A percentile compares a stretch with the other conserved stretches of the same genome.
phyloP scores from a whole-genome alignment of 1,139 yeast species.

The Debaryomyces nepalensis region DNA sequence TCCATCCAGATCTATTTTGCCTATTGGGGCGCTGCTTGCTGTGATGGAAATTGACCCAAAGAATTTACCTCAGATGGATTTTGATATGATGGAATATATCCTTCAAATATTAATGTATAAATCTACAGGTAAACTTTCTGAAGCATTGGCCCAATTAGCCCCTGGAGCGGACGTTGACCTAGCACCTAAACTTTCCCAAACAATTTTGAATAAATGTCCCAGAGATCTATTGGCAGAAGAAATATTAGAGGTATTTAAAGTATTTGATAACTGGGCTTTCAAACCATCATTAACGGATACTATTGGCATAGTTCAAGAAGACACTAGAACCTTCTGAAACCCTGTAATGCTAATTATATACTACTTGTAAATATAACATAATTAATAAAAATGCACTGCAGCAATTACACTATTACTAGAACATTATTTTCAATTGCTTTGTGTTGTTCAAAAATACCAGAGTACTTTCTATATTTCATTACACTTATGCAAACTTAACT shows the following conservation, averaged over 20 bases:
- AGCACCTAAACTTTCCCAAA: conserved; percentile 35
- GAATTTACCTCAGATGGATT: conserved; percentile 35
- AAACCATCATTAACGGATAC: conserved; percentile 54
- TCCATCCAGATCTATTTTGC: conserved; percentile 28
- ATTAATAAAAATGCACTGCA: too few relatives aligned
- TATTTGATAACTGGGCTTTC: conserved; percentile 81
- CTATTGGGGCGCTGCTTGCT: conserved; percentile 35
- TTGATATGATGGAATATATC: conserved; percentile 69
- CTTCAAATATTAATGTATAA: conserved; percentile 66
- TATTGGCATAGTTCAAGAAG: conserved; percentile 25
- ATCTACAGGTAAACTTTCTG: conserved; percentile 45
- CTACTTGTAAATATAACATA: not conserved
- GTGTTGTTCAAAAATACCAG: too few relatives aligned
- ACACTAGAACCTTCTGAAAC: conserved; percentile 19
- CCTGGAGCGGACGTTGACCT: conserved; percentile 83
- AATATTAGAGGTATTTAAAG: conserved; percentile 50
- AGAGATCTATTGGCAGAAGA: conserved; percentile 59
- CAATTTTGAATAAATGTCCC: conserved; percentile 50
- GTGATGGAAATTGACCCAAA: conserved; percentile 68
- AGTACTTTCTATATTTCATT: too few relatives aligned
- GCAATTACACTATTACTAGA: too few relatives aligned
- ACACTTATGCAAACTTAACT: too few relatives aligned
- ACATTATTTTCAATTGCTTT: too few relatives aligned
- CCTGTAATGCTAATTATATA: not conserved
- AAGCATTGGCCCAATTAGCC: conserved; percentile 62